These are phyloP conservation scores for Haplosporangium gracile DNA, from an alignment of 192 early-diverging fungal species.

Conservation along the genomic window DNA sequence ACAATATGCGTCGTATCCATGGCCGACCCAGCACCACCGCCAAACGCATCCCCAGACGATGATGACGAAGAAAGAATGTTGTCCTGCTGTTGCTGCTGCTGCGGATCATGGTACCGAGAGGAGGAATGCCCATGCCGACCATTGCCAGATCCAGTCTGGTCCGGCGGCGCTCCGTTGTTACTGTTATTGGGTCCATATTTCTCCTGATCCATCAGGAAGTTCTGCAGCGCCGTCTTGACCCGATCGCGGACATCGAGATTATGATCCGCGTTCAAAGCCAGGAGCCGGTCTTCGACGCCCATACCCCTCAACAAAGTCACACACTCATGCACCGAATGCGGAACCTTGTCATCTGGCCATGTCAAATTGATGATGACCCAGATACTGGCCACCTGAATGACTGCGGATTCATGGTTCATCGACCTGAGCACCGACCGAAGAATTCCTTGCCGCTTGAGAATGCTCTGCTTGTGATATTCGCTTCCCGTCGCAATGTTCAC, in stretches of 20 bases:
- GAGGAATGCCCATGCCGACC: not conserved
- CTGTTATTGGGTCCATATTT: constrained; percentile 18
- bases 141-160: constrained; percentile 7
- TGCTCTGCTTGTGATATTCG: constrained; percentile 70
- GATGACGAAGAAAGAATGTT: not conserved
- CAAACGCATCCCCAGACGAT: not conserved
- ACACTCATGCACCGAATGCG: constrained; percentile 58
- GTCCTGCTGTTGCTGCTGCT: not conserved
- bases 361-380: constrained; percentile 86
- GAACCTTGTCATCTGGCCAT: constrained; percentile 68
- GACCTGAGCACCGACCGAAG: constrained; percentile 62
- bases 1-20: not conserved
- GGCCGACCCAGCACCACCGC: not conserved
- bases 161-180: not conserved
- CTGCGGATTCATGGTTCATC: constrained; percentile 67
- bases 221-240: constrained; percentile 73
- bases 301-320: constrained; percentile 62
- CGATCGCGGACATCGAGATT: constrained; percentile 80
- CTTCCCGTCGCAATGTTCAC: constrained; percentile 79
- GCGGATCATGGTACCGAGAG: not conserved
- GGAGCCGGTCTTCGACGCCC: constrained; percentile 71
- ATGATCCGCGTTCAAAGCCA: constrained; percentile 67
- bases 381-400: constrained; percentile 72
- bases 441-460: constrained; percentile 69
- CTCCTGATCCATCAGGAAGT: constrained; percentile 59